Evolutionary conservation across 2,329 filamentous ascomycete species (phyloP).

Genomic region (Rasamsonia emersonii): DNA sequence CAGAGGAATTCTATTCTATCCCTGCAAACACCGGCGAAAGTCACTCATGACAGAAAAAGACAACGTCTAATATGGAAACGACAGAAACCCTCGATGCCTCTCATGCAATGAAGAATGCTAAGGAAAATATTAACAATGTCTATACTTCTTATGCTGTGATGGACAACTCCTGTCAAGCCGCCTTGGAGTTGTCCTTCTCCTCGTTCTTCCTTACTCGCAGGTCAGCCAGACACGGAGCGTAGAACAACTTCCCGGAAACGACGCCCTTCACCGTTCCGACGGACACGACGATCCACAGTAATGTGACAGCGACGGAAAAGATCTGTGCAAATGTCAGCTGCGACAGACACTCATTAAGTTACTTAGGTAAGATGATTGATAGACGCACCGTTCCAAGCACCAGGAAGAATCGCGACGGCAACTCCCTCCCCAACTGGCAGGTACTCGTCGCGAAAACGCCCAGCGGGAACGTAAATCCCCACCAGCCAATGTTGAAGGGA

Average conservation of each 20-base stretch:
- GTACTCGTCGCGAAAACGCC: constrained; percentile 47
- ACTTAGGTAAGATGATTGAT: background rate
- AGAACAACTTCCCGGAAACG: constrained; percentile 42
- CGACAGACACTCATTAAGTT: too few relatives aligned
- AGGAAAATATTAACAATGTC: too few relatives aligned
- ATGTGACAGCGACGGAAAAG: constrained; percentile 42
- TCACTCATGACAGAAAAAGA: too few relatives aligned
- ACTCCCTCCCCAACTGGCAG: constrained; percentile 37
- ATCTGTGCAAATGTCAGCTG: constrained; percentile 25
- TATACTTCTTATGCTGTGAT: too few relatives aligned
- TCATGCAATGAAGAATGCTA: too few relatives aligned
- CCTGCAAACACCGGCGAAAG: too few relatives aligned
- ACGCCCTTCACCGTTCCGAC: constrained; percentile 41
- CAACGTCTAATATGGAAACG: too few relatives aligned
- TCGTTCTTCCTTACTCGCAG: constrained; percentile 13
- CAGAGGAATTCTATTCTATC: too few relatives aligned
- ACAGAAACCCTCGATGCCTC: too few relatives aligned
- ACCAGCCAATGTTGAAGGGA: constrained; percentile 57
- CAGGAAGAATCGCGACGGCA: constrained; percentile 48
- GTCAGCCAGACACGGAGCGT: constrained; percentile 46
- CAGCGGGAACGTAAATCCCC: constrained; percentile 52
- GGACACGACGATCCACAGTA: constrained; percentile 50
- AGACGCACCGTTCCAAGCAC: constrained; percentile 43
- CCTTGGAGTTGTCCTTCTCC: too few relatives aligned
- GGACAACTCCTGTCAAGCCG: too few relatives aligned